Conservation (phyloP, 495 filamentous ascomycete genomes). For the Aspergillus indologenus region DNA sequence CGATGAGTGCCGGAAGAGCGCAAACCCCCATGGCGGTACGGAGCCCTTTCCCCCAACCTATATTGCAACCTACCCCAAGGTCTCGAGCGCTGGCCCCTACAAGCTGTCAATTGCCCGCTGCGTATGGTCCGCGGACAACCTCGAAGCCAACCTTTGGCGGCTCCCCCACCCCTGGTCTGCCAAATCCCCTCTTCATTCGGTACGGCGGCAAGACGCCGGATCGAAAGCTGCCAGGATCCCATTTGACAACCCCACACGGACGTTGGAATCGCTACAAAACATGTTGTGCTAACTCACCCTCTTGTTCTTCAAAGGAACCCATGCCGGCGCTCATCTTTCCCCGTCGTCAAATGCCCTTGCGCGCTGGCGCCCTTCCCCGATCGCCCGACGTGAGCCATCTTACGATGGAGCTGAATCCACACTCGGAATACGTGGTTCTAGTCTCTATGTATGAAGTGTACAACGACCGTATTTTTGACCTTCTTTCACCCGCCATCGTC, state of each 20-base stretch:
- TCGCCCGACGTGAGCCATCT: slow-evolving; percentile 72
- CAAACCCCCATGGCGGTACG: slow-evolving; percentile 47
- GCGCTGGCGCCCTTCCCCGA: slow-evolving; percentile 63
- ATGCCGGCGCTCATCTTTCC: slow-evolving; percentile 48
- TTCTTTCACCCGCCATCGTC: slow-evolving; percentile 59
- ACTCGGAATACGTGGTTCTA: slow-evolving; percentile 81
- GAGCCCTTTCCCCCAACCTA: slow-evolving; percentile 27
- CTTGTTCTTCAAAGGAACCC: slow-evolving; percentile 48
- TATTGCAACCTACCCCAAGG: slow-evolving; percentile 22
- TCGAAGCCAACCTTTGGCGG: slow-evolving; percentile 1
- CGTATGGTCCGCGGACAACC: not conserved
- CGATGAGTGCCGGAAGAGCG: slow-evolving; percentile 60
- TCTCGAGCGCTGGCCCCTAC: slow-evolving; percentile 22
- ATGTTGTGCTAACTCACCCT: slow-evolving; percentile 36
- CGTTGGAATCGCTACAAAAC: slow-evolving; percentile 18
- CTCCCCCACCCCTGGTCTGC: not conserved
- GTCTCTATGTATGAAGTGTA: slow-evolving; percentile 99
- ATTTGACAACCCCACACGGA: slow-evolving; percentile 20
- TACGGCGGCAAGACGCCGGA: not conserved
- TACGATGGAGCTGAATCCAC: slow-evolving; percentile 60
- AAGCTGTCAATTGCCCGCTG: not conserved
- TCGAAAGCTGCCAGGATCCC: slow-evolving; percentile 15
- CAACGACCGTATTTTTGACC: slow-evolving; percentile 96
- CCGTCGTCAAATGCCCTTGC: slow-evolving; percentile 56
- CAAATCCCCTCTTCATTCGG: not conserved